phyloP scores from a whole-genome alignment of 495 filamentous ascomycete genomes.

The Schizothecium vesticola region DNA sequence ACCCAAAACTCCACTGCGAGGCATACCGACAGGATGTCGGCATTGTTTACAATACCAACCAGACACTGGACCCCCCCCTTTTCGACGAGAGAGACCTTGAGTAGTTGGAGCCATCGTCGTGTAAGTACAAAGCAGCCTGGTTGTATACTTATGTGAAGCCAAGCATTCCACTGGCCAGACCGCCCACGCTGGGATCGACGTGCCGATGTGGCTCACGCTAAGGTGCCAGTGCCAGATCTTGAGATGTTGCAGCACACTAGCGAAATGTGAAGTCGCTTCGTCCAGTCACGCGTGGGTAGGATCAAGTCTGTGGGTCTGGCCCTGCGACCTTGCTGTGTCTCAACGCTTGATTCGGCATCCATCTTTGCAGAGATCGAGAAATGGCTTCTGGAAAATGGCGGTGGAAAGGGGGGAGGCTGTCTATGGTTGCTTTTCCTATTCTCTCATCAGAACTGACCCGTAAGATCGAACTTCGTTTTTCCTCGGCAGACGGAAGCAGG shows the following conservation, averaged over 20 bases:
- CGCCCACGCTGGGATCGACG: constrained; percentile 4
- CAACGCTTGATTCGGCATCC: not conserved
- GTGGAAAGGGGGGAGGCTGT: not conserved
- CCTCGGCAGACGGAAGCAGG: not conserved
- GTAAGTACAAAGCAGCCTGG: not conserved
- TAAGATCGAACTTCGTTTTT: not conserved
- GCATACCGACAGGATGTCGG: not conserved
- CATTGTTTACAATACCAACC: not conserved
- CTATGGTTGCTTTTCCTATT: not conserved
- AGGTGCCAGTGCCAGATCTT: constrained; percentile 9
- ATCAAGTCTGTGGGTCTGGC: not conserved
- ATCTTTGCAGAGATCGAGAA: not conserved
- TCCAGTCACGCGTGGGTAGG: not conserved
- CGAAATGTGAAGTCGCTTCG: constrained; percentile 1
- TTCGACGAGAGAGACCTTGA: not conserved
- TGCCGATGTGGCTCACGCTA: constrained; percentile 10
- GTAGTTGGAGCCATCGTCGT: not conserved
- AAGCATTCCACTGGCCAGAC: not conserved
- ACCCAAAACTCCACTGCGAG: not conserved
- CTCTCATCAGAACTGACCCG: not conserved
- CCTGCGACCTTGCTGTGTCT: not conserved
- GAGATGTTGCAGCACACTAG: constrained; percentile 6
- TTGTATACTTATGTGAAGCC: not conserved
- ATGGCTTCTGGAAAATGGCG: not conserved
- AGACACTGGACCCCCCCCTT: not conserved